Evolutionary conservation across 2,329 filamentous ascomycete species (phyloP).

Genomic region (Trichoderma sp.): DNA sequence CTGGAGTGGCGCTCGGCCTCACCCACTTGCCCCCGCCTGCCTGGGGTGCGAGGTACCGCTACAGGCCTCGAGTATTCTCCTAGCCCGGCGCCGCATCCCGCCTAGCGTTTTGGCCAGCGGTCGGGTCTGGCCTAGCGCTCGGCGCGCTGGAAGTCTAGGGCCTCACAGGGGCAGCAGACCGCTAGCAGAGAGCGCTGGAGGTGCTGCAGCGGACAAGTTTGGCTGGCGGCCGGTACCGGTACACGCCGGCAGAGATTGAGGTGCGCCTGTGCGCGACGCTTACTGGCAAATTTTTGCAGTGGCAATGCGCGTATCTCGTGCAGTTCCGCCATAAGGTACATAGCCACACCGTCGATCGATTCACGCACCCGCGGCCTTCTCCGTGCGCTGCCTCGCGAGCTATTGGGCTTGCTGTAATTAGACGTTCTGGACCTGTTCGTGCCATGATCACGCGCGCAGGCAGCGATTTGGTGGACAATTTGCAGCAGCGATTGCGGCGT

Average conservation of each 20-base stretch:
- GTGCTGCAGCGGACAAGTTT: too few relatives aligned
- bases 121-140: constrained; percentile 26
- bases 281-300: constrained; percentile 2
- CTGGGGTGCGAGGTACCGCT: background rate
- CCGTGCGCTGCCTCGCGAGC: background rate
- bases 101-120: constrained; percentile 8
- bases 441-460: too few relatives aligned
- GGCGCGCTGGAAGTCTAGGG: constrained; percentile 1
- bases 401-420: too few relatives aligned
- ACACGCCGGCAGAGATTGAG: background rate
- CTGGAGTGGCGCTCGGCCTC: constrained; percentile 26
- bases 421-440: too few relatives aligned
- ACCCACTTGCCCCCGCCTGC: constrained; percentile 16
- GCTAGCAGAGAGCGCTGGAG: too few relatives aligned
- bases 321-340: background rate
- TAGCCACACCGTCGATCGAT: constrained; percentile 11
- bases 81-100: constrained; percentile 13
- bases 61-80: constrained; percentile 16
- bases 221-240: too few relatives aligned
- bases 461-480: too few relatives aligned
- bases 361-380: background rate
- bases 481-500: too few relatives aligned
- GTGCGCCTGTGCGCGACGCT: too few relatives aligned
- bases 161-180: background rate
- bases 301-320: constrained; percentile 4